Evolutionary conservation across 257 asterid species (phyloP).

Genomic region (Salvia hispanica): DNA sequence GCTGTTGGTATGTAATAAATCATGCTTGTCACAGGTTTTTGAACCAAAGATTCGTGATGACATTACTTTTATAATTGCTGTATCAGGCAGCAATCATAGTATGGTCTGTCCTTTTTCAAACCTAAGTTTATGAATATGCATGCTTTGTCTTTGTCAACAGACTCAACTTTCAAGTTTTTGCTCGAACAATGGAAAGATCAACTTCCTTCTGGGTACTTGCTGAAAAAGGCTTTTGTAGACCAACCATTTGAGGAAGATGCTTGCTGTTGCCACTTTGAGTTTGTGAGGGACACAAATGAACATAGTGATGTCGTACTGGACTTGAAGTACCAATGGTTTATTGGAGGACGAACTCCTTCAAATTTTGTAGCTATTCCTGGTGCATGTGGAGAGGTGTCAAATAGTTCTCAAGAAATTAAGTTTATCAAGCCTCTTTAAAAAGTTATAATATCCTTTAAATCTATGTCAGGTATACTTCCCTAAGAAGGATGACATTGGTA

Average conservation of each 20-base stretch:
- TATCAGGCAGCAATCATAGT: slow-evolving; percentile 6
- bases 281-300: slow-evolving; percentile 62
- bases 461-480: slow-evolving; percentile 74
- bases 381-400: slow-evolving; percentile 75
- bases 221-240: slow-evolving; percentile 69
- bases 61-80: background rate
- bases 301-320: slow-evolving; percentile 46
- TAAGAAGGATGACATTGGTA: slow-evolving; percentile 66
- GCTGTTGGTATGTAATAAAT: slow-evolving; percentile 63
- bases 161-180: slow-evolving; percentile 85
- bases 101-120: slow-evolving; percentile 7
- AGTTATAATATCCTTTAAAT: slow-evolving; percentile 22
- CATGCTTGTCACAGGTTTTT: slow-evolving; percentile 22
- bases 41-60: slow-evolving; percentile 9
- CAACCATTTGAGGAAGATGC: slow-evolving; percentile 94
- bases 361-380: slow-evolving; percentile 66
- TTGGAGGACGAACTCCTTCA: slow-evolving; percentile 74
- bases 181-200: slow-evolving; percentile 96
- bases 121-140: slow-evolving; percentile 20
- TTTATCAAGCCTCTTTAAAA: slow-evolving; percentile 8
- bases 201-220: slow-evolving; percentile 81
- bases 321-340: slow-evolving; percentile 87
- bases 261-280: slow-evolving; percentile 85
- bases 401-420: slow-evolving; percentile 27
- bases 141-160: slow-evolving; percentile 45